These are phyloP conservation scores for Cadophora malorum DNA, from an alignment of 2,329 filamentous ascomycete species.

Conservation along the genomic window DNA sequence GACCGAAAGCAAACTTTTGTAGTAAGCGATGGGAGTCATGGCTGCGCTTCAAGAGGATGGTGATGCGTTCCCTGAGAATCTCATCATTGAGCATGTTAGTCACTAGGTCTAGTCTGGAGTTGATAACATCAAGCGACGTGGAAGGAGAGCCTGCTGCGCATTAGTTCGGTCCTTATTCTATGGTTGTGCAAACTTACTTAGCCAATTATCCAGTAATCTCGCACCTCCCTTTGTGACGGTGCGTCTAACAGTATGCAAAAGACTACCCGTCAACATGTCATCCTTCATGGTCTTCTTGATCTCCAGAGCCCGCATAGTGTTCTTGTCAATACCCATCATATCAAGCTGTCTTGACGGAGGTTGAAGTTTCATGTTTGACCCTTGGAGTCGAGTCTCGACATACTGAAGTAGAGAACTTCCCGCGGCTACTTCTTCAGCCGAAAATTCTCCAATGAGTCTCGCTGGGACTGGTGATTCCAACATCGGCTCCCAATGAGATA, in stretches of 20 bases:
- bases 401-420: constrained; percentile 86
- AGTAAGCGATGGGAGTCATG: constrained; percentile 89
- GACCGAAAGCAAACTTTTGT: constrained; percentile 91
- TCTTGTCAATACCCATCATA: constrained; percentile 90
- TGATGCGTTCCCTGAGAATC: constrained; percentile 72
- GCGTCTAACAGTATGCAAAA: constrained; percentile 86
- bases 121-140: constrained; percentile 82
- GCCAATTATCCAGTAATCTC: constrained; percentile 80
- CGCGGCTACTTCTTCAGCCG: constrained; percentile 72
- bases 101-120: constrained; percentile 81
- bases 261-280: constrained; percentile 77
- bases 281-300: constrained; percentile 87
- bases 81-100: constrained; percentile 72
- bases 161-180: constrained; percentile 18
- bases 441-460: constrained; percentile 63
- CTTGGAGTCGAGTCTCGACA: constrained; percentile 78
- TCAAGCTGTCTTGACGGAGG: constrained; percentile 80
- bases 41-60: constrained; percentile 72
- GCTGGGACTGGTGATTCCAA: constrained; percentile 74
- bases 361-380: constrained; percentile 80
- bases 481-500: constrained; percentile 71
- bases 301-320: constrained; percentile 87
- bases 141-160: constrained; percentile 71
- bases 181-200: constrained; percentile 56
- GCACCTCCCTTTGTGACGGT: constrained; percentile 94